These are phyloP conservation scores for Teratosphaeria destructans DNA, from an alignment of 2,329 filamentous ascomycete species.

Conservation along the genomic window DNA sequence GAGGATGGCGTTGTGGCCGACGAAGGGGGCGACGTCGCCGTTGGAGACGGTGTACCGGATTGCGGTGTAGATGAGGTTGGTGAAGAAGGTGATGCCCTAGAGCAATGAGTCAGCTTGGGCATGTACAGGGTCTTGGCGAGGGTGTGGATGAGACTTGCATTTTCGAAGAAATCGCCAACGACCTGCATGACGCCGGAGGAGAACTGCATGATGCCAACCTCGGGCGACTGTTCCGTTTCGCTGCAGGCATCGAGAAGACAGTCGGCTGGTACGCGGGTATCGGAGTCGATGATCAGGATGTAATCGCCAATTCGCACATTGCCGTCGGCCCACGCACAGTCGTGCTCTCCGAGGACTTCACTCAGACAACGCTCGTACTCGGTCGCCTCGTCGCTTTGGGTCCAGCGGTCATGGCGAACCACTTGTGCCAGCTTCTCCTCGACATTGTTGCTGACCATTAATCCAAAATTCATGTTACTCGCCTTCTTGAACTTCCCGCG, in stretches of 20 bases:
- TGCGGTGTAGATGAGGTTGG: constrained; percentile 64
- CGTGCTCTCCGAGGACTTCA: constrained; percentile 44
- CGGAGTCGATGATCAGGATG: constrained; percentile 58
- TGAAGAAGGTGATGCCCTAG: constrained; percentile 59
- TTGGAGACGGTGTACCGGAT: constrained; percentile 61
- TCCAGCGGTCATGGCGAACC: constrained; percentile 28
- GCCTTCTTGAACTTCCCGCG: constrained; percentile 59
- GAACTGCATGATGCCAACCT: constrained; percentile 63
- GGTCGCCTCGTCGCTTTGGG: constrained; percentile 27
- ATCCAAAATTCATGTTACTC: constrained; percentile 60
- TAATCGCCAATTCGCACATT: constrained; percentile 53
- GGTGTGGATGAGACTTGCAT: constrained; percentile 31
- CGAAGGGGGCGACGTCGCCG: constrained; percentile 64
- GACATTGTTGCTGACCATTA: constrained; percentile 51
- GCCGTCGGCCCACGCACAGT: constrained; percentile 48
- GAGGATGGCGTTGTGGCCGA: constrained; percentile 67
- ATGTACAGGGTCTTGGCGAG: neutral
- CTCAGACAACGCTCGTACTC: constrained; percentile 42
- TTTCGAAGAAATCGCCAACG: constrained; percentile 61
- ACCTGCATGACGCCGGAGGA: constrained; percentile 70
- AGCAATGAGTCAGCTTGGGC: neutral
- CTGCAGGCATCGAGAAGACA: constrained; percentile 59
- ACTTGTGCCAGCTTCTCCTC: constrained; percentile 45
- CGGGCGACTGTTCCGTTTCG: constrained; percentile 60
- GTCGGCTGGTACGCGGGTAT: constrained; percentile 58